Evolutionary conservation across 441 rosid genomes (phyloP), one percentile per base, ranked within the genome.

Genomic region (Euphorbia corollata): DNA sequence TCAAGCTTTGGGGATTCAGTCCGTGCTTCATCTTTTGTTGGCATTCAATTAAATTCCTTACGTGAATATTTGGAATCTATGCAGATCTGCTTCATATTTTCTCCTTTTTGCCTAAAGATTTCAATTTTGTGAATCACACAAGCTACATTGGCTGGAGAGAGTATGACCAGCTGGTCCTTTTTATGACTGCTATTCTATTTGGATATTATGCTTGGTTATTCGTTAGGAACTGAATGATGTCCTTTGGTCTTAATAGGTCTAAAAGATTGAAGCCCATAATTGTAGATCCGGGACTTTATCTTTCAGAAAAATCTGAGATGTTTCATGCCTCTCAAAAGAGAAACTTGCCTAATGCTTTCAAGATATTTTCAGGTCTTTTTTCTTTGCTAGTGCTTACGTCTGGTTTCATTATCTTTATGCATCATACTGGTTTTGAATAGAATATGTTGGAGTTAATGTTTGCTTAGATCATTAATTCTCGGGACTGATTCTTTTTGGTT

Each of bases 231-330:
- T 27, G 56, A 53, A 50, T 23, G 73, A 2, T 30, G 6, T 68
- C 24, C 15, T 5, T 51, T 45, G 65, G 34, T 58, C 67, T 62
- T 79, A 64, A 9, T 69, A 94, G 99, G 84, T 84, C 91, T 4
- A 86, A 80, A 80, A 82, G 80, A 71, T 72, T 94, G 91, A 89
- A 85, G 81, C 92, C 91, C 8, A 86, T 89, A 58, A 91, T 91
- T 70, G 96, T 94, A 59, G 98, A 94, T 75, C 96, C 99, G 9
- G 98, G 98, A 59, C 91, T 94, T 70, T 94, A 91, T 83, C 85
- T 88, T 53, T 69, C 68, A 20, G 98, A 89, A 76, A 88, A 81
- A 73, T 75, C 77, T 7, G 79, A 78, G 51, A 86, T 91, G 91
- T 89, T 91, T 72, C 81, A 85, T 73, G 91, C 89, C 56, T 77